phyloP scores from a whole-genome alignment of 2,329 filamentous ascomycete genomes.

The Curvularia verruculosa region DNA sequence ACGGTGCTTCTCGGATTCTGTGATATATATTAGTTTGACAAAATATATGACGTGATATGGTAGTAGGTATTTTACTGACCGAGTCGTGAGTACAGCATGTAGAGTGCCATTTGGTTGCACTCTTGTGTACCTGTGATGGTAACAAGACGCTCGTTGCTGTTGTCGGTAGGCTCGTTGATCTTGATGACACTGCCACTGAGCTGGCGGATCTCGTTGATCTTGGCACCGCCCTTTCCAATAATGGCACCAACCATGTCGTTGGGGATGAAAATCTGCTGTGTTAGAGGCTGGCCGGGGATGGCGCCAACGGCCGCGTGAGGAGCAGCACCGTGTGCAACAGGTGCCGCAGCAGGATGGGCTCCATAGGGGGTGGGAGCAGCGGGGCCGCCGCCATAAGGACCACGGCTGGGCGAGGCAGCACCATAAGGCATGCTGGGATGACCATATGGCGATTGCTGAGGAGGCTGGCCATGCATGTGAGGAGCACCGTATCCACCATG shows the following conservation, averaged over 20 bases:
- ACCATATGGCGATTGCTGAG: slow-evolving; percentile 48
- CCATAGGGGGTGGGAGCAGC: slow-evolving; percentile 73
- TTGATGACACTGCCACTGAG: slow-evolving; percentile 98
- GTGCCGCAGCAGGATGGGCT: slow-evolving; percentile 61
- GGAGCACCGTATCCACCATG: slow-evolving; percentile 68
- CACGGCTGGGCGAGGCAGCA: slow-evolving; percentile 69
- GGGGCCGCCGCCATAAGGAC: slow-evolving; percentile 77
- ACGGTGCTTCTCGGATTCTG: slow-evolving; percentile 79
- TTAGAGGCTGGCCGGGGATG: slow-evolving; percentile 80
- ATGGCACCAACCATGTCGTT: slow-evolving; percentile 99
- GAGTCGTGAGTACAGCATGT: slow-evolving; percentile 97
- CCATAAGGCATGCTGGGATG: slow-evolving; percentile 81
- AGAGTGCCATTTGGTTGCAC: slow-evolving; percentile 99
- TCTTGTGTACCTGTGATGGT: slow-evolving; percentile 98
- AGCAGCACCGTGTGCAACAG: slow-evolving; percentile 68
- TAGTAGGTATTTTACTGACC: slow-evolving; percentile 64
- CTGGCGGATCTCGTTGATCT: slow-evolving; percentile 99
- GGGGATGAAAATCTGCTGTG: slow-evolving; percentile 98
- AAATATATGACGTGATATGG: slow-evolving; percentile 4
- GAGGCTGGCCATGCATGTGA: slow-evolving; percentile 72
- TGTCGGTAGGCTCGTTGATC: slow-evolving; percentile 99
- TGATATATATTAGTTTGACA: slow-evolving; percentile 15
- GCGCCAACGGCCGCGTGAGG: slow-evolving; percentile 64
- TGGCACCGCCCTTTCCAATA: slow-evolving; percentile 96
- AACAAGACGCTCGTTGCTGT: slow-evolving; percentile 96